Conservation (phyloP, 176 grass and related monocot species). For the Tillandsia leiboldiana region DNA sequence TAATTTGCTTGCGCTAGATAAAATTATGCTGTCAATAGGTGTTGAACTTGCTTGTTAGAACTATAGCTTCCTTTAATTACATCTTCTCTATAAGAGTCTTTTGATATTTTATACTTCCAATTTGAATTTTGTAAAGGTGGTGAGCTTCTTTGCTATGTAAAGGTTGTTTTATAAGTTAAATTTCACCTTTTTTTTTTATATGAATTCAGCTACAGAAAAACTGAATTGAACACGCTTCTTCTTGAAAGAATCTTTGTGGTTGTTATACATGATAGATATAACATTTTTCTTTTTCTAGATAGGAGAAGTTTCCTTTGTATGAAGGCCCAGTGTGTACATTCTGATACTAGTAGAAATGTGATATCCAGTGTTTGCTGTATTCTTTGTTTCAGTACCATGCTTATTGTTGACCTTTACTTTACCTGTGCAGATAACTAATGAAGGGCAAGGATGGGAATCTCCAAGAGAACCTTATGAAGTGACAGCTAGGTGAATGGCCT, state of each 20-base stretch:
- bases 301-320: neutral
- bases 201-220: neutral
- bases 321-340: neutral
- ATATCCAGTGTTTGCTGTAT: neutral
- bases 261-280: neutral
- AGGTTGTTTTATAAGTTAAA: too few species aligned
- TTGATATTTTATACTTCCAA: too few species aligned
- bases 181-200: too few species aligned
- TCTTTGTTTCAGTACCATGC: too few species aligned
- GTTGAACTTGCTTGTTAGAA: too few species aligned
- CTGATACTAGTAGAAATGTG: neutral
- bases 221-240: neutral
- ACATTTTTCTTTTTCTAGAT: neutral
- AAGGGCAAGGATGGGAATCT: conserved; percentile 94
- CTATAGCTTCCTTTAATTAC: too few species aligned
- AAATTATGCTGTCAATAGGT: too few species aligned
- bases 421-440: conserved; percentile 44
- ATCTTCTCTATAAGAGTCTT: too few species aligned
- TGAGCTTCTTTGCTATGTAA: too few species aligned
- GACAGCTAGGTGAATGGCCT: conserved; percentile 47
- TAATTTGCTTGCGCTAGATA: too few species aligned
- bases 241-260: neutral
- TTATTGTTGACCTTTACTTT: neutral
- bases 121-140: too few species aligned
- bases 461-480: conserved; percentile 98